Evolutionary conservation across 345 rosid species (phyloP).

Genomic region (Acer yangbiense): DNA sequence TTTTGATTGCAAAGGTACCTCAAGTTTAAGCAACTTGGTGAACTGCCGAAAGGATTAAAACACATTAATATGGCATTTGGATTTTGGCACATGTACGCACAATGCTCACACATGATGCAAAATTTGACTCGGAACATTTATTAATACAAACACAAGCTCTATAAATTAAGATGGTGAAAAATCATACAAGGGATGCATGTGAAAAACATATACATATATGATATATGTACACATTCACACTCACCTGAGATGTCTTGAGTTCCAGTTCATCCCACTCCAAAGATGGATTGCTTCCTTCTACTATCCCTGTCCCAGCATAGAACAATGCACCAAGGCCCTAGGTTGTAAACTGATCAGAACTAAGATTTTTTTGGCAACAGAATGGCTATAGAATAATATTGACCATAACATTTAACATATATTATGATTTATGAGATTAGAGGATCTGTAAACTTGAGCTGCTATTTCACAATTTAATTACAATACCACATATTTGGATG

Average conservation of each 20-base stretch:
- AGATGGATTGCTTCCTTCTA: constrained; percentile 77
- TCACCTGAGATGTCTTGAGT: constrained; percentile 88
- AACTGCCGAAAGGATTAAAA: constrained; percentile 46
- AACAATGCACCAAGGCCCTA: constrained; percentile 79
- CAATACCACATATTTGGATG: background rate
- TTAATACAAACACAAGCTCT: background rate
- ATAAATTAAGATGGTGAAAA: background rate
- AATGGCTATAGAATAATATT: constrained; percentile 3
- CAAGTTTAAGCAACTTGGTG: constrained; percentile 72
- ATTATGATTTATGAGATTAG: background rate
- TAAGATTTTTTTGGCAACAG: constrained; percentile 8
- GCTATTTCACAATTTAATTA: background rate
- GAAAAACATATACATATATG: background rate
- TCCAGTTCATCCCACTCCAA: constrained; percentile 91
- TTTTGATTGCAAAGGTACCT: constrained; percentile 50
- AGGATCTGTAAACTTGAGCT: background rate
- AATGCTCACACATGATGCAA: constrained; percentile 1
- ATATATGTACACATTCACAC: background rate
- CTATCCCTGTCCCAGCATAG: constrained; percentile 89
- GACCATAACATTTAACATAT: background rate
- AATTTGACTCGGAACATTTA: background rate
- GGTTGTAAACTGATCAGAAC: constrained; percentile 19
- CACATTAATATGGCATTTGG: background rate
- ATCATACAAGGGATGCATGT: background rate
- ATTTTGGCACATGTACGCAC: background rate